These are phyloP conservation scores for Trichocladium uniseriatum DNA, from an alignment of 495 filamentous ascomycete species.

Conservation along the genomic window DNA sequence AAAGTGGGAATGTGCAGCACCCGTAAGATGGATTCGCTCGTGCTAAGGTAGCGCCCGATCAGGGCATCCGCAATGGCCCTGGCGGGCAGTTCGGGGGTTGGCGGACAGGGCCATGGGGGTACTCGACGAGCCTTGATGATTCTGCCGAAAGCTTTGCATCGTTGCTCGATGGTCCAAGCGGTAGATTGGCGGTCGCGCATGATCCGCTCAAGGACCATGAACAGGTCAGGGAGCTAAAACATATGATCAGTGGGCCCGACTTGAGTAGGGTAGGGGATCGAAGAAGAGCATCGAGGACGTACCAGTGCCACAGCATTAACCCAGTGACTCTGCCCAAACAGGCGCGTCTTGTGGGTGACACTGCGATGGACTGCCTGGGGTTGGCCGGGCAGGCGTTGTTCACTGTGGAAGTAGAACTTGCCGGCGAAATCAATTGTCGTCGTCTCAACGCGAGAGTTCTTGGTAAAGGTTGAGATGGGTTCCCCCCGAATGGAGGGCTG, in stretches of 20 bases:
- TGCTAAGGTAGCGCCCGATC: constrained; percentile 38
- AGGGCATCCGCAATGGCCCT: constrained; percentile 40
- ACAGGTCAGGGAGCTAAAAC: constrained; percentile 29
- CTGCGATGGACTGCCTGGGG: constrained; percentile 22
- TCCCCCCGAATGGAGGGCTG: constrained; percentile 17
- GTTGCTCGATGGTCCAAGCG: not conserved
- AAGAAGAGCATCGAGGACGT: no score
- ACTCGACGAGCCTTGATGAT: constrained; percentile 13
- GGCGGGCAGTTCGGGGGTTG: constrained; percentile 30
- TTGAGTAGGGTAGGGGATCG: no score
- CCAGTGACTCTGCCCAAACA: constrained; percentile 53
- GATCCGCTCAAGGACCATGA: constrained; percentile 14
- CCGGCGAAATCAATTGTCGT: not conserved
- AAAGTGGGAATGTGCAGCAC: constrained; percentile 51
- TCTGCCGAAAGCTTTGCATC: constrained; percentile 26
- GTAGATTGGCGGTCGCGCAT: constrained; percentile 2
- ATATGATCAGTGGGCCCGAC: no score
- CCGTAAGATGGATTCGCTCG: constrained; percentile 40
- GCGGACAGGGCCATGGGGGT: constrained; percentile 14
- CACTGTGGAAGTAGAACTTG: constrained; percentile 11
- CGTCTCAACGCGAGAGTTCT: constrained; percentile 10
- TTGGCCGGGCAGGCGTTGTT: constrained; percentile 15
- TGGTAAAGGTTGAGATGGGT: constrained; percentile 22
- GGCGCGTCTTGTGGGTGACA: constrained; percentile 44
- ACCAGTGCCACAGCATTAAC: constrained; percentile 29